phyloP scores from a whole-genome alignment of 805 yeast species.

The Ogataea paradorogensis region DNA sequence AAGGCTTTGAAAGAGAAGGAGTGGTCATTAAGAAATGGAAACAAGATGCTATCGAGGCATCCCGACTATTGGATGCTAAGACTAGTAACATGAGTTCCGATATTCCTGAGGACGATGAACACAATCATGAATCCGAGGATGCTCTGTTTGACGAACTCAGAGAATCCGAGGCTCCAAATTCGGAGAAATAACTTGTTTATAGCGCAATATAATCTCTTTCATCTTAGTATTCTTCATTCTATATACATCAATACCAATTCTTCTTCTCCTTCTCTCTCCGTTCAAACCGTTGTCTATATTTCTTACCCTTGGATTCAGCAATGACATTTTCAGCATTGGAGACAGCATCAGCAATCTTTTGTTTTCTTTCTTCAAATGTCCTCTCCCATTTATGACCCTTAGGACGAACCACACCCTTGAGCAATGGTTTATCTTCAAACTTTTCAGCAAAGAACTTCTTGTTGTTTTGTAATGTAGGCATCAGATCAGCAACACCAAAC shows the following conservation, averaged over 20 bases:
- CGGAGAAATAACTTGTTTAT: conserved; percentile 7
- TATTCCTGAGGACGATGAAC: conserved; percentile 26
- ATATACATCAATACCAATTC: conserved; percentile 35
- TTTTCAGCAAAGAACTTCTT: conserved; percentile 79
- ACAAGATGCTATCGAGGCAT: conserved; percentile 60
- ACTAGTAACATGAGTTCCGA: conserved; percentile 26
- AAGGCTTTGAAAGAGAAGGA: conserved; percentile 72
- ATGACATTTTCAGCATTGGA: conserved; percentile 65
- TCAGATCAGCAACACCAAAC: conserved; percentile 73
- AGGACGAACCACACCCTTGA: conserved; percentile 74
- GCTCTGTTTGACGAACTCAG: conserved; percentile 19
- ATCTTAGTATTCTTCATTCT: background rate
- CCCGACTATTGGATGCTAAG: conserved; percentile 53
- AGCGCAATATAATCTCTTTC: conserved; percentile 2
- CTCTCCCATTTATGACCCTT: conserved; percentile 83
- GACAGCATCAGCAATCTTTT: conserved; percentile 63
- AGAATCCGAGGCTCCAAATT: conserved; percentile 3
- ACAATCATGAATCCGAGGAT: conserved; percentile 21
- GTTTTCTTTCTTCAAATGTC: conserved; percentile 54
- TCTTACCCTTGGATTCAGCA: conserved; percentile 58
- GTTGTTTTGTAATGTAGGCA: conserved; percentile 61
- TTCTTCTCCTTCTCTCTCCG: conserved; percentile 36
- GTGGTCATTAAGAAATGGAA: conserved; percentile 71
- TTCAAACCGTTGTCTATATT: conserved; percentile 43
- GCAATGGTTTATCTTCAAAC: conserved; percentile 61